Base-by-base conservation (phyloP, 176 grass and related monocot species). In the Aegilops umbellulata region DNA sequence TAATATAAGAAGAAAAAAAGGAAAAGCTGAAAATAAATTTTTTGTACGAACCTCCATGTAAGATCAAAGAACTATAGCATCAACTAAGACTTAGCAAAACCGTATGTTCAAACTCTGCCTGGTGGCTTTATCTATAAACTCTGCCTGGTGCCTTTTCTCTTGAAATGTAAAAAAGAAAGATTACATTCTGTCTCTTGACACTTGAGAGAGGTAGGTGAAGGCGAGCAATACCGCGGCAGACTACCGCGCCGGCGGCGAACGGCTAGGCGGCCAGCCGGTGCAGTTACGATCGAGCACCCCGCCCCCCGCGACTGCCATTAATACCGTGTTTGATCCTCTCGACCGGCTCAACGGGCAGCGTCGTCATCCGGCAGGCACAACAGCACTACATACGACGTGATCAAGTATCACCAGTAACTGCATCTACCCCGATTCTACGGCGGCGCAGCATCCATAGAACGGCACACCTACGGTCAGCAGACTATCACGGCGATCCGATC, bases 401-500 rank as follows among this genome's bases (percentile, higher is more conserved):
- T 22, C n/a, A 3, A 44, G 34, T 19, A 74, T 23, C 10, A n/a
- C 41, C 71, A 10, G 41, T 75, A 41, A 75, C 42, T 75, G 72
- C 72, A 75, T 49, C 71, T 74, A 49, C 13, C n/a, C n/a, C 39
- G 16, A 74, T 74, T 74, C 39, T 74, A 46, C n/a, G 71, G 41
- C 49, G 49, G 49, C 22, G 67, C 79, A 91, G 85, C 76, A 77
- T 88, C 85, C 89, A 84, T 91, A 77, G 84, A 88, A 81, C 35
- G 84, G 81, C 89, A 77, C 89, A 76, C 89, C 78, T 76, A 87
- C 8, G 30, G 26, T 25, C 36, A 51, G 53, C 70, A 63, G 69
- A 47, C 69, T 25, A 77, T 38, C 49, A 74, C n/a, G 69, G 29
- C 24, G 26, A 49, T 15, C 51, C 11, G 61, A 46, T 8, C 32